Evolutionary conservation across 768 basidiomycete genomes (phyloP).

Genomic region (Termitomyces eurrhizus): DNA sequence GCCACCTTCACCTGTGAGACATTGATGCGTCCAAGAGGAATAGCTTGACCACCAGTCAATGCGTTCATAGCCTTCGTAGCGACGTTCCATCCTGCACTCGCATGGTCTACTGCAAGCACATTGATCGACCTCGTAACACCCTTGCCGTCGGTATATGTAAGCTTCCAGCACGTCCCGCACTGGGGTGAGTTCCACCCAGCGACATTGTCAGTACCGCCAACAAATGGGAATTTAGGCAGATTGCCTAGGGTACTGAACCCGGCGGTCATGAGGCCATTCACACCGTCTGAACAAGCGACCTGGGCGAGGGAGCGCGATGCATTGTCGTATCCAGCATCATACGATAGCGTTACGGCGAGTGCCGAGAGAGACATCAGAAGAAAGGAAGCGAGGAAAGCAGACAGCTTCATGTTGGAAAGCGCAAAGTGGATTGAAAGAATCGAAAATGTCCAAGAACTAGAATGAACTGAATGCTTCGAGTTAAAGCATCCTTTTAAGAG

Average conservation of each 20-base stretch:
- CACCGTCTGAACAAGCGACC: constrained; percentile 47
- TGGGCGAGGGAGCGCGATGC: constrained; percentile 24
- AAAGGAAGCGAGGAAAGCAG: constrained; percentile 7
- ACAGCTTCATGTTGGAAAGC: constrained; percentile 13
- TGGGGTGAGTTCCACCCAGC: constrained; percentile 38
- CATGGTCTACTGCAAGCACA: constrained; percentile 43
- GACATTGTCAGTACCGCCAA: constrained; percentile 46
- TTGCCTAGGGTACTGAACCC: constrained; percentile 39
- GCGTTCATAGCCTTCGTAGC: constrained; percentile 30
- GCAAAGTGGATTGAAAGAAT: neutral
- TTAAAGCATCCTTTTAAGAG: neutral
- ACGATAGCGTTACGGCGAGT: constrained; percentile 22
- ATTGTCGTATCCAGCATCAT: constrained; percentile 40
- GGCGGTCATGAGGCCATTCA: constrained; percentile 36
- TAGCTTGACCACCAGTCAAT: constrained; percentile 28
- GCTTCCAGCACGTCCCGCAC: constrained; percentile 54
- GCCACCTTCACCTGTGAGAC: constrained; percentile 16
- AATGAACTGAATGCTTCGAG: neutral
- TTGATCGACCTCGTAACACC: constrained; percentile 30
- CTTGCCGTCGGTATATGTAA: constrained; percentile 33
- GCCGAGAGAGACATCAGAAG: constrained; percentile 10
- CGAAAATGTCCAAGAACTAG: neutral
- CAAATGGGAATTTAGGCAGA: constrained; percentile 49
- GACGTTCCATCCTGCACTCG: constrained; percentile 18
- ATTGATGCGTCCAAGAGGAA: constrained; percentile 21